Evolutionary conservation across 441 rosid genomes (phyloP), one percentile per base, ranked within the genome.

Genomic region (Corymbia citriodora): DNA sequence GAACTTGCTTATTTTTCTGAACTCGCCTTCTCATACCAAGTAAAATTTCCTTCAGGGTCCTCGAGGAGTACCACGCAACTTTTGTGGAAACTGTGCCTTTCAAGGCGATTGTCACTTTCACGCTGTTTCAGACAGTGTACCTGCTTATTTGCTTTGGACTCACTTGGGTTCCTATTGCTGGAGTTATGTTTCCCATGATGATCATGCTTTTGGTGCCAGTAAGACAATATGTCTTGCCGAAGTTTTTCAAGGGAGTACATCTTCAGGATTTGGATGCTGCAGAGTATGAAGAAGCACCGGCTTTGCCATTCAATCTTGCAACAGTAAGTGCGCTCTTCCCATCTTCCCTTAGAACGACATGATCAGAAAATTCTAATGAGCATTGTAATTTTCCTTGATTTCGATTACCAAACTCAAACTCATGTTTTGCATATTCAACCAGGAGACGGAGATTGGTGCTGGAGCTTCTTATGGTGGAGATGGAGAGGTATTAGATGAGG

Each of bases 31-130:
- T 31, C n/a, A 29, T n/a, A 17, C 25, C 4, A 18, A 54, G 27
- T 49, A 55, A 40, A 3, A 3, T 68, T 72, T 87, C 87, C 87
- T 93, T 92, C 99, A 97, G 99, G 90, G 97, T 96, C n/a, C 97
- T 98, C 59, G 99, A 98, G 94, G 98, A 96, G 54, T 94, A 95
- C 91, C 99, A 97, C 70, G 98, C 98, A 5, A 94, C 97, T 11
- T 98, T 97, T 65, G 97, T 97, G 65, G 99, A 97, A 92, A 97
- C 99, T 3, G 99, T 97, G 91, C 99, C 99, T 50, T 97, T 97
- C 96, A 95, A 94, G 93, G 89, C 97, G 57, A 97, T 96, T 25
- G 99, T 96, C 88, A 88, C 82, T 82, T 98, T 96, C 89, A 98
- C 99, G 4, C 50, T 95, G 52, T 98, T 98, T 92, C 98, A 96